A percentile compares a stretch with the other conserved stretches of the same genome.
Evolutionary conservation across 768 basidiomycete species (phyloP).

Genomic region (Fomitopsis serialis): DNA sequence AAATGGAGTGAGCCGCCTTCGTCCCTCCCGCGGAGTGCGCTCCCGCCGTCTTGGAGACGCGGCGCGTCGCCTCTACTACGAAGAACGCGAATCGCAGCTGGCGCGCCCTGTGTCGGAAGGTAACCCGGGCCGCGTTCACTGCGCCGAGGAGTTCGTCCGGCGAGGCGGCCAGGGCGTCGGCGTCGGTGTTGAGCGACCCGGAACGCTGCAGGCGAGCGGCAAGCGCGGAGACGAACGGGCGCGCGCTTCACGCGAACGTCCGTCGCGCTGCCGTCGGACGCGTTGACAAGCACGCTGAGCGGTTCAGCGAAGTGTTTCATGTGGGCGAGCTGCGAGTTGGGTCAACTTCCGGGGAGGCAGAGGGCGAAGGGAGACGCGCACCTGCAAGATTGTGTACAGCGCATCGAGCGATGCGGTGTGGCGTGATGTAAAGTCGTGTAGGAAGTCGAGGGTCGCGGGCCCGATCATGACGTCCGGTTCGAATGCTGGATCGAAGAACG

Average conservation of each 20-base stretch:
- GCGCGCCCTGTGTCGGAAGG: constrained; percentile 27
- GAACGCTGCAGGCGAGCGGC: too few relatives aligned
- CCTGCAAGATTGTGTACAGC: constrained; percentile 57
- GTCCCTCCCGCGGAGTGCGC: constrained; percentile 17
- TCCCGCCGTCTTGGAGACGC: neutral
- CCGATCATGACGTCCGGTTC: constrained; percentile 60
- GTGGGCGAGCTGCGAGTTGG: constrained; percentile 43
- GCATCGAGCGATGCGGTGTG: constrained; percentile 54
- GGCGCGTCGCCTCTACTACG: constrained; percentile 33
- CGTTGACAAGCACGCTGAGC: constrained; percentile 37
- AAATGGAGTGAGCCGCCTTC: constrained; percentile 26
- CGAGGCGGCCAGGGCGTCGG: constrained; percentile 10
- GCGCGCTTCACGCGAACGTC: neutral
- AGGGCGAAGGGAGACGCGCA: constrained; percentile 25
- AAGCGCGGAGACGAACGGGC: too few relatives aligned
- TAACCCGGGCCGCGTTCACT: constrained; percentile 29
- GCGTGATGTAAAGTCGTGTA: constrained; percentile 53
- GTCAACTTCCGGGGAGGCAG: neutral
- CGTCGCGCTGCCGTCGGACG: constrained; percentile 6
- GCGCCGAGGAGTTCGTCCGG: constrained; percentile 27
- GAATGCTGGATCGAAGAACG: constrained; percentile 60
- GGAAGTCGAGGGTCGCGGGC: constrained; percentile 45
- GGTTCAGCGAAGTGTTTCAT: constrained; percentile 71
- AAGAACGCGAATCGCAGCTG: constrained; percentile 43
- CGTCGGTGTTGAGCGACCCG: constrained; percentile 7